These are phyloP conservation scores for Sarocladium oryzae DNA, from an alignment of 2,329 filamentous ascomycete species.

Conservation along the genomic window DNA sequence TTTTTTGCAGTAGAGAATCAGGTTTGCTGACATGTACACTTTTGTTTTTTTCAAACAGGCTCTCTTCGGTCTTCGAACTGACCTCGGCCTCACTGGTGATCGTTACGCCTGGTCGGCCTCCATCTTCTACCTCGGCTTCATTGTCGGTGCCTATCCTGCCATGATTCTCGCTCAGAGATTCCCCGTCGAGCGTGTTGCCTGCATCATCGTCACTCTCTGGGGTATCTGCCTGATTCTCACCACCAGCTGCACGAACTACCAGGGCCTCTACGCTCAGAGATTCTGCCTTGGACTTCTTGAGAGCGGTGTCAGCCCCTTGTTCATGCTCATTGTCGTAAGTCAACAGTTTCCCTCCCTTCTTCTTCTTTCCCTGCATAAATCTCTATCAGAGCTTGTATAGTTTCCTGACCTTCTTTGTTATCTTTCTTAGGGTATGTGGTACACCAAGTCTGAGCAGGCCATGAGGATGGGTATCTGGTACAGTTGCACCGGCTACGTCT, in stretches of 20 bases:
- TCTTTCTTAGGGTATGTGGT: slow-evolving; percentile 23
- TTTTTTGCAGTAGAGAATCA: too few relatives aligned
- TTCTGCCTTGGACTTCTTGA: slow-evolving; percentile 53
- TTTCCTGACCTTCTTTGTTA: too few relatives aligned
- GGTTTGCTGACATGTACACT: background rate
- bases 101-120: slow-evolving; percentile 36
- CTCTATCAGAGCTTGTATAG: too few relatives aligned
- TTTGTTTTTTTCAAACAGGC: background rate
- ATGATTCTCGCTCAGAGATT: slow-evolving; percentile 34
- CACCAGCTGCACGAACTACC: slow-evolving; percentile 28
- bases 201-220: slow-evolving; percentile 23
- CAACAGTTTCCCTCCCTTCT: background rate
- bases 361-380: slow-evolving; percentile 12
- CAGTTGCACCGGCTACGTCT: slow-evolving; percentile 36
- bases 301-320: slow-evolving; percentile 48
- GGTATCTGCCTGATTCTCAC: slow-evolving; percentile 31
- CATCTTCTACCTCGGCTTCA: slow-evolving; percentile 44
- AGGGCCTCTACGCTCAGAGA: slow-evolving; percentile 35
- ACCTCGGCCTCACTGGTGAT: slow-evolving; percentile 23
- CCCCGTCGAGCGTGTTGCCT: slow-evolving; percentile 38
- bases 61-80: slow-evolving; percentile 1
- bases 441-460: slow-evolving; percentile 35
- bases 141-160: slow-evolving; percentile 39
- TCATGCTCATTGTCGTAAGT: slow-evolving; percentile 43
- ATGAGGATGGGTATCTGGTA: slow-evolving; percentile 34